Conservation (phyloP, 75 land plant species). For the Cryptomeria japonica region DNA sequence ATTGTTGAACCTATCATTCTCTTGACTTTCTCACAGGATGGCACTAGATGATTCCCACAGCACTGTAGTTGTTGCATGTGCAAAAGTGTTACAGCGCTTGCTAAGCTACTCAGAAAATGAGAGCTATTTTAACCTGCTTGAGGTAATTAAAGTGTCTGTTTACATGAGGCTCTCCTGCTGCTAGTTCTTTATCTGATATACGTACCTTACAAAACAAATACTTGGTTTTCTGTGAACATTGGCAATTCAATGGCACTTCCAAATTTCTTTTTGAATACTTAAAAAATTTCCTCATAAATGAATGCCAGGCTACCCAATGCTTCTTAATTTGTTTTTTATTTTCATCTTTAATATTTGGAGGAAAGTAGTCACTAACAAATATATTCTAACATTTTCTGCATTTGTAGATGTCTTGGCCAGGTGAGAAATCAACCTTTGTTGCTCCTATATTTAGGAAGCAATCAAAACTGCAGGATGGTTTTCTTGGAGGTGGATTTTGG, state of each 20-base stretch:
- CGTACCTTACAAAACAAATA: neutral
- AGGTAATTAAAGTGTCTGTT: constrained; percentile 41
- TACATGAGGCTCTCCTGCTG: neutral
- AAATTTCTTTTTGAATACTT: neutral
- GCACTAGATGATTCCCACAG: constrained; percentile 91
- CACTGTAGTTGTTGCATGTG: constrained; percentile 80
- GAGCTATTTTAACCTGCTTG: constrained; percentile 45
- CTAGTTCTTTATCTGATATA: neutral
- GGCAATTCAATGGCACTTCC: no score
- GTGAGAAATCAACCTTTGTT: constrained; percentile 42
- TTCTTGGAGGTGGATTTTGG: constrained; percentile 90
- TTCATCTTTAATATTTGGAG: neutral
- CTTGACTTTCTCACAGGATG: constrained; percentile 47
- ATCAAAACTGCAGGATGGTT: constrained; percentile 71
- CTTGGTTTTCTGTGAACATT: neutral
- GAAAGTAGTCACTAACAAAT: neutral
- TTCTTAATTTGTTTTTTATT: neutral
- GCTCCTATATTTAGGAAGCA: constrained; percentile 89
- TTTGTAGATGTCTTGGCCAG: constrained; percentile 50
- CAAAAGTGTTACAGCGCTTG: constrained; percentile 67
- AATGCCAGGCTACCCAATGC: neutral
- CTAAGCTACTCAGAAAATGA: constrained; percentile 77
- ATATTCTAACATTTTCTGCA: constrained; percentile 7
- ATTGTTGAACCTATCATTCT: neutral
- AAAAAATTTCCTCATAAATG: neutral